These are phyloP conservation scores for Gaeumannomyces sp. DNA, from an alignment of 2,329 filamentous ascomycete genomes.

Conservation along the genomic window DNA sequence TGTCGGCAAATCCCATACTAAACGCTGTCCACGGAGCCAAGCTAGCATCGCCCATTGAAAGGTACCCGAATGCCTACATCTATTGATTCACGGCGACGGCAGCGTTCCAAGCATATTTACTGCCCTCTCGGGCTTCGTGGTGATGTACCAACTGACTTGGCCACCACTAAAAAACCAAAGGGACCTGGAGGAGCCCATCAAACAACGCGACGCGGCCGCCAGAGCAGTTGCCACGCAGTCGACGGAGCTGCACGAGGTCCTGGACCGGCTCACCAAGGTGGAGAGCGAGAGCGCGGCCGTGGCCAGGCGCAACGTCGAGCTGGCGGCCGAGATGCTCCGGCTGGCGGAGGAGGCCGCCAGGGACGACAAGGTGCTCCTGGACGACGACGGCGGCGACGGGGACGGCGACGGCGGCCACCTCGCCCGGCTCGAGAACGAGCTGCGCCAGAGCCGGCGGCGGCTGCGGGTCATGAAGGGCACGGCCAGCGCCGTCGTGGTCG, in stretches of 20 bases:
- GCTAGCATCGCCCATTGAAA: slow-evolving; percentile 59
- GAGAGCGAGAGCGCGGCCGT: slow-evolving; percentile 53
- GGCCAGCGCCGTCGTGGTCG: slow-evolving; percentile 70
- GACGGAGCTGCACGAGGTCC: slow-evolving; percentile 42
- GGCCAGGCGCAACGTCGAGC: slow-evolving; percentile 53
- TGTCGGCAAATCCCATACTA: slow-evolving; percentile 69
- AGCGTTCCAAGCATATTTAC: background rate
- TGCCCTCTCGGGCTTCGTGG: background rate
- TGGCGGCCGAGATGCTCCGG: slow-evolving; percentile 56
- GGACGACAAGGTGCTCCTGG: slow-evolving; percentile 47
- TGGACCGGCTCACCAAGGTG: slow-evolving; percentile 46
- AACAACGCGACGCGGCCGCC: slow-evolving; percentile 61
- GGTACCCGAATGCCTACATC: slow-evolving; percentile 46
- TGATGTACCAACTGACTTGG: slow-evolving; percentile 8
- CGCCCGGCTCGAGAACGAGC: slow-evolving; percentile 48
- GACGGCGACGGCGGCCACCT: slow-evolving; percentile 49
- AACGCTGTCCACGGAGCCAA: slow-evolving; percentile 68
- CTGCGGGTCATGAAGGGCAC: slow-evolving; percentile 74
- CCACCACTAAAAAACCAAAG: slow-evolving; percentile 32
- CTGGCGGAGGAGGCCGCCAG: slow-evolving; percentile 52
- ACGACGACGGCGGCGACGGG: slow-evolving; percentile 21
- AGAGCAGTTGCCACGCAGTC: slow-evolving; percentile 56
- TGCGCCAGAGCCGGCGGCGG: slow-evolving; percentile 56
- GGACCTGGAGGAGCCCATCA: slow-evolving; percentile 59
- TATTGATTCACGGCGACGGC: background rate